Evolutionary conservation across 805 yeast genomes (phyloP), one percentile per base, ranked within the genome.

Genomic region (Naumovozyma castellii): DNA sequence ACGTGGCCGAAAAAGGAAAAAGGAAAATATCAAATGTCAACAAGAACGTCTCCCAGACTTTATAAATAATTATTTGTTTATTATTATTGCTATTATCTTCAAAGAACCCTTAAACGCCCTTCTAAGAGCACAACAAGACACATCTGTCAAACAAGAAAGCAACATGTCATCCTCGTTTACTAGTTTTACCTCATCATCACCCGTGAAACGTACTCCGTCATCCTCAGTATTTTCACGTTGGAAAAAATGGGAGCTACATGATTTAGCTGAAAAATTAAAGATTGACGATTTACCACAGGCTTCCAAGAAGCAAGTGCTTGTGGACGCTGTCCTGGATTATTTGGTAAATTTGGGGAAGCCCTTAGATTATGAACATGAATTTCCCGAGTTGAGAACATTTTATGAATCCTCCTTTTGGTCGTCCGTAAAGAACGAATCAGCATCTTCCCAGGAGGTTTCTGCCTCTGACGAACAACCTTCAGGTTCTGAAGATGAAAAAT

Each of bases 211-310:
- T 6, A 9, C 27, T 9, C 8, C 12, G 34, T 14, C 33, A n/a
- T 42, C 34, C 18, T 46, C 53, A 13, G 35, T 42, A 32, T 51
- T 50, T 37, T 42, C 42, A 12, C 52, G 45, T 37, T 47, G 59
- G 59, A 54, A 48, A 42, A 57, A 56, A 41, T 48, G 47, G 13
- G 54, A 56, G 31, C 40, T 56, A 33, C 34, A 56, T 15, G 60
- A 56, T 36, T 38, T 57, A 29, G 52, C 49, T 3, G 48, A 49
- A 34, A 58, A 51, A 39, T 43, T 56, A 20, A 48, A 47, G 25
- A 16, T 56, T 9, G 35, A 40, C 27, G 49, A 45, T 25, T 35
- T 52, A 13, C 39, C 53, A 10, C 41, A 41, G 29, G 36, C 40
- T 20, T 38, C 44, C 14, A 52, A 47, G 35, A 51, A 57, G 30